Evolutionary conservation across 225 moss, liverwort and hornwort species (phyloP).

Genomic region (Anthoceros angustus): DNA sequence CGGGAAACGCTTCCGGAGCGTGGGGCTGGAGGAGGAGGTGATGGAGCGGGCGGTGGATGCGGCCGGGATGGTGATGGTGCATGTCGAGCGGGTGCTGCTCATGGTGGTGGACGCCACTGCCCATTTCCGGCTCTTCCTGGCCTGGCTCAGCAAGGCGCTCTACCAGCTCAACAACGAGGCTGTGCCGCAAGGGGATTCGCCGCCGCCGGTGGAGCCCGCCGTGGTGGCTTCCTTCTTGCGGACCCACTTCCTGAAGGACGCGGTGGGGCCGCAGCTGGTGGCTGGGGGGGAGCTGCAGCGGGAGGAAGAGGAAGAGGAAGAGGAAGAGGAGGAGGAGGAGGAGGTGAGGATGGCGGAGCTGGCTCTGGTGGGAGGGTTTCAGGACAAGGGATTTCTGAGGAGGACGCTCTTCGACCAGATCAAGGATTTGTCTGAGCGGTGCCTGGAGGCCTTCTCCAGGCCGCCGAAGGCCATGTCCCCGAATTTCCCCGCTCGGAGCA

Average conservation of each 20-base stretch:
- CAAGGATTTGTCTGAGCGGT: constrained; percentile 16
- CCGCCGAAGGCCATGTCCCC: constrained; percentile 80
- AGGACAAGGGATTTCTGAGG: constrained; percentile 24
- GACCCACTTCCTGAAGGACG: constrained; percentile 71
- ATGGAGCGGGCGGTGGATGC: constrained; percentile 70
- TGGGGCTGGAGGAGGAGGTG: constrained; percentile 61
- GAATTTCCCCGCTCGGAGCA: constrained; percentile 55
- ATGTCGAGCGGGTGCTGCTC: constrained; percentile 76
- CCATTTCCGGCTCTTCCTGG: constrained; percentile 86
- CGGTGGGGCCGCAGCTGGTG: constrained; percentile 67
- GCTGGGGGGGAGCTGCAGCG: constrained; percentile 5
- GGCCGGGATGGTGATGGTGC: constrained; percentile 82
- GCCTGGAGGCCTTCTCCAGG: constrained; percentile 62
- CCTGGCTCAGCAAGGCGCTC: constrained; percentile 86
- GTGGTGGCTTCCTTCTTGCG: constrained; percentile 74
- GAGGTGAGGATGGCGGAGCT: constrained; percentile 41
- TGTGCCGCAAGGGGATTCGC: constrained; percentile 45
- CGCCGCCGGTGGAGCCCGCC: constrained; percentile 12
- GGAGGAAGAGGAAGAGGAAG: constrained; percentile 21
- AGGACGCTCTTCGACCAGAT: constrained; percentile 27
- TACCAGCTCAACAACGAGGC: constrained; percentile 76
- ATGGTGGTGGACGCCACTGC: constrained; percentile 69
- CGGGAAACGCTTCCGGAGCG: constrained; percentile 55
- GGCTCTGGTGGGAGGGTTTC: constrained; percentile 46
- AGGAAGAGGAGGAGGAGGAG: constrained; percentile 19